A percentile compares a stretch with the other conserved stretches of the same genome.
Conservation (phyloP, 164 flowering plant genomes). For the Magnolia kwangsiensis region DNA sequence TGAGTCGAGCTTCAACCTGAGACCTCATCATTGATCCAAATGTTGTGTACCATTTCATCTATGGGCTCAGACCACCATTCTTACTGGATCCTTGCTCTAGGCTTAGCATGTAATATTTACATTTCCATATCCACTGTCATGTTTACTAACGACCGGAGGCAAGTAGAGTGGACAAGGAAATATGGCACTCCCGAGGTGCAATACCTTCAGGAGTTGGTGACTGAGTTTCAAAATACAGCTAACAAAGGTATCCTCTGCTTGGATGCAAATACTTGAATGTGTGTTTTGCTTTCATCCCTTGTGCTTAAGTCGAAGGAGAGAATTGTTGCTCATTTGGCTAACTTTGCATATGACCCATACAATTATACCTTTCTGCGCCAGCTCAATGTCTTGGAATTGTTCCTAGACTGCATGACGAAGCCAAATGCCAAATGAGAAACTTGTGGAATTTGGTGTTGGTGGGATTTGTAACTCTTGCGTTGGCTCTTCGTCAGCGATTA, state of each 20-base stretch:
- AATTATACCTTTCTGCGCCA: constrained; percentile 73
- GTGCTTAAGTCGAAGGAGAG: constrained; percentile 44
- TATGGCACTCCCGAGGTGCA: constrained; percentile 74
- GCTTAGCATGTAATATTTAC: too few species aligned
- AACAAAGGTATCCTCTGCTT: constrained; percentile 47
- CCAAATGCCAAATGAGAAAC: constrained; percentile 86
- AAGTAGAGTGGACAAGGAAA: constrained; percentile 73
- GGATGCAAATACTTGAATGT: neutral
- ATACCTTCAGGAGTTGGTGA: constrained; percentile 86
- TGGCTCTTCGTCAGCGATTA: constrained; percentile 21
- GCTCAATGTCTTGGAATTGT: constrained; percentile 92
- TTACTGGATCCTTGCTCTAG: too few species aligned
- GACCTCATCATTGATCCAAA: neutral
- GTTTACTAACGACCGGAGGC: constrained; percentile 78
- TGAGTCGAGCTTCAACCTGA: neutral
- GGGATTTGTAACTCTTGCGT: constrained; percentile 85
- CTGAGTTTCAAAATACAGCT: constrained; percentile 65
- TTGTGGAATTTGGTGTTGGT: constrained; percentile 81
- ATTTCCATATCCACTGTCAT: constrained; percentile 16
- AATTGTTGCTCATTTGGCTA: constrained; percentile 77
- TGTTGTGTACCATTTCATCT: too few species aligned
- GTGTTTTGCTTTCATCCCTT: neutral
- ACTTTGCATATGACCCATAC: constrained; percentile 94
- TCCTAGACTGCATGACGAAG: constrained; percentile 90
- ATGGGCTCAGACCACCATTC: too few species aligned